Evolutionary conservation across 129 eudicot species (phyloP).

Genomic region (Artemisia argyi): DNA sequence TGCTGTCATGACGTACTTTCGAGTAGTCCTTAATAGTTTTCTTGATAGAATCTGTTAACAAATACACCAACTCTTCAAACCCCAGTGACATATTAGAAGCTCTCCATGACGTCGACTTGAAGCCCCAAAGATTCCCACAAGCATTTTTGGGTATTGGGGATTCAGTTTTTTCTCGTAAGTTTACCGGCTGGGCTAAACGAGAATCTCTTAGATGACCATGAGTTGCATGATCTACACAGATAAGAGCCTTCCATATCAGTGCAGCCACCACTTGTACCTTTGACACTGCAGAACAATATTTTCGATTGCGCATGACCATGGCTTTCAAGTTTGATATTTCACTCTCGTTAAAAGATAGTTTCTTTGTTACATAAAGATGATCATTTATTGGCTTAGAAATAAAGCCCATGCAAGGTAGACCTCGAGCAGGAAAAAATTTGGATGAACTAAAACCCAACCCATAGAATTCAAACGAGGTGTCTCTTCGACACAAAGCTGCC

Average conservation of each 20-base stretch:
- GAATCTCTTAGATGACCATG: slow-evolving; percentile 6
- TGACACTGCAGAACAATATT: background rate
- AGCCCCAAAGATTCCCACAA: slow-evolving; percentile 3
- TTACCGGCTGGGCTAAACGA: background rate
- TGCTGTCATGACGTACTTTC: background rate
- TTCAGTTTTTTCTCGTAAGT: slow-evolving; percentile 8
- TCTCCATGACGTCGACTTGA: background rate
- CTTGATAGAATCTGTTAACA: slow-evolving; percentile 1
- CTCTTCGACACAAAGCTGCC: background rate
- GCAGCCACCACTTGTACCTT: slow-evolving; percentile 14
- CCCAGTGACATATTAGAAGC: background rate
- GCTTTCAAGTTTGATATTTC: slow-evolving; percentile 12
- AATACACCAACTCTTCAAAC: background rate
- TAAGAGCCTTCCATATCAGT: slow-evolving; percentile 12
- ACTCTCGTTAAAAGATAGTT: slow-evolving; percentile 11
- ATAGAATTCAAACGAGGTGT: background rate
- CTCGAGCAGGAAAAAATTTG: slow-evolving; percentile 19
- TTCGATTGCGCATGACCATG: background rate
- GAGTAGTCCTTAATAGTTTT: background rate
- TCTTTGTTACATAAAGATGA: slow-evolving; percentile 5
- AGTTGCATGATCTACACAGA: slow-evolving; percentile 2
- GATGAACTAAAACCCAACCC: background rate
- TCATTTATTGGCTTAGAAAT: background rate
- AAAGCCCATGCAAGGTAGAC: background rate
- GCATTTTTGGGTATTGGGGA: background rate